These are phyloP conservation scores for Clarireedia homoeocarpa DNA, from an alignment of 2,329 filamentous ascomycete species.

Conservation along the genomic window DNA sequence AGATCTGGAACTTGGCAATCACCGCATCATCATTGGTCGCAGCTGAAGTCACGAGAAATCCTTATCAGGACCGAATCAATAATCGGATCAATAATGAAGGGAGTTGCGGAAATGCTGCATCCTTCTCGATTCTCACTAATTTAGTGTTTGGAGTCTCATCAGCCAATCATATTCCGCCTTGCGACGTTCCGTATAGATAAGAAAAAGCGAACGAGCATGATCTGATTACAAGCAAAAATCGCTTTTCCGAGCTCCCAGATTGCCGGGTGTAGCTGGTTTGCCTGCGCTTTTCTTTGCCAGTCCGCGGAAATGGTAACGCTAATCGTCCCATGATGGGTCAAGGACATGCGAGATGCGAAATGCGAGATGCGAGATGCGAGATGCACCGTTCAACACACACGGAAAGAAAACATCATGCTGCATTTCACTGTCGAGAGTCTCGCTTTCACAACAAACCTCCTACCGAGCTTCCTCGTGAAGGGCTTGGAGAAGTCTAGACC, in stretches of 20 bases:
- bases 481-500: too few species aligned
- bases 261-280: background rate
- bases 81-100: background rate
- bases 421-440: background rate
- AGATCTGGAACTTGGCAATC: too few species aligned
- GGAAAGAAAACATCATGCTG: background rate
- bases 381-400: background rate
- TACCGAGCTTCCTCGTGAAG: too few species aligned
- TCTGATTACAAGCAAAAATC: background rate
- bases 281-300: background rate
- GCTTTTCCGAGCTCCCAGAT: background rate
- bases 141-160: background rate
- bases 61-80: too few species aligned
- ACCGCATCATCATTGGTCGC: too few species aligned
- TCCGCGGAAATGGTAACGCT: conserved; percentile 7
- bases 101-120: conserved; percentile 5
- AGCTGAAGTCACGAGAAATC: too few species aligned
- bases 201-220: background rate
- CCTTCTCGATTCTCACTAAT: background rate
- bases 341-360: background rate
- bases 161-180: background rate
- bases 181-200: background rate
- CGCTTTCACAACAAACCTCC: background rate
- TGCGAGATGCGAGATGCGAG: background rate
- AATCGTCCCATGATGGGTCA: background rate